Evolutionary conservation across 2,329 filamentous ascomycete species (phyloP), one percentile per base, ranked within the genome.

Genomic region (Lachnum nothofagi): DNA sequence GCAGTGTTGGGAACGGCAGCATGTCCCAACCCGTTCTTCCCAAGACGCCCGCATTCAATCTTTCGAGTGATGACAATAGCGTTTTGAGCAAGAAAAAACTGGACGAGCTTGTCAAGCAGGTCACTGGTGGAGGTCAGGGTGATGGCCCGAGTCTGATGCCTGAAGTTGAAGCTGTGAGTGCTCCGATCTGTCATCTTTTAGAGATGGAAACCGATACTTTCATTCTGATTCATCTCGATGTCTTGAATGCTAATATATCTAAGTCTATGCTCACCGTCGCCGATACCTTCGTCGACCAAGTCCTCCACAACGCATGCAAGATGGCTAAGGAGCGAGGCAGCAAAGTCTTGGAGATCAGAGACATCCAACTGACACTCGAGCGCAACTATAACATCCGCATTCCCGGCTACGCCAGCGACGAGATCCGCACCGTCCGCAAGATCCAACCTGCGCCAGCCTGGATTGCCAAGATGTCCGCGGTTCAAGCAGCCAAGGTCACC

Each of bases 1-100:
- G 81, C 44, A 87, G 86, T 54, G 83, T 83, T 5, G 78, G 86
- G 1, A 86, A 86, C 45, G 90, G 90, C 45, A 84, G 93, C 42
- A 87, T 96, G 78, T 84, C 85, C 44, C 90, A 95, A 63, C 91
- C 93, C 0, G 88, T 88, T 2, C 79, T 97, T 52, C 74, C 83
- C 47, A 91, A 90, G 63, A 81, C 88, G 38, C 88, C 90, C 0
- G 82, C 83, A 0, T 95, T 88, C 67, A 87, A 88, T 48, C 83
- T 96, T 50, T 91, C 97, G 65, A 88, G 88, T 24, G 91, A 95
- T 64, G 90, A 89, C 22, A 90, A 96, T 62, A 85, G 91, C 37
- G 86, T 98, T 1, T 75, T 98, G n/a, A 94, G 86, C 72, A 96
- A 96, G 79, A 94, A 95, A 72, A 97, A 95, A 72, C 77, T 98